Percentiles rank a stretch among this genome's conserved stretches.
Conservation (phyloP, 768 basidiomycete genomes). For the Daedaleopsis sinensis region DNA sequence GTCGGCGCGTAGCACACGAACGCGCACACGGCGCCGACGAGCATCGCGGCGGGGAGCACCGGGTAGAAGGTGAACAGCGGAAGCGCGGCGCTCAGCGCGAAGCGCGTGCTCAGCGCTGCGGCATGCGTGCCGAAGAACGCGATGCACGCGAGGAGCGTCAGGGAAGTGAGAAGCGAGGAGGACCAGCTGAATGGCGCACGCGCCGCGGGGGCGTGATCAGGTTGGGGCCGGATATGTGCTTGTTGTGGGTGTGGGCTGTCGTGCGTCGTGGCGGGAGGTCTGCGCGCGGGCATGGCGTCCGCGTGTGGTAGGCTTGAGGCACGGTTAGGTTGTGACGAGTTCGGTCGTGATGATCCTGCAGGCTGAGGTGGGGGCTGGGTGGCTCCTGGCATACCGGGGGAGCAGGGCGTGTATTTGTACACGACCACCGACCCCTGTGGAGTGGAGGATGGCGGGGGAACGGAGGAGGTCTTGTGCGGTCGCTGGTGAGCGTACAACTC, state of each 20-base stretch:
- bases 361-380: too few species aligned
- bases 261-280: too few species aligned
- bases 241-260: not conserved
- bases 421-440: too few species aligned
- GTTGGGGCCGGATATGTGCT: not conserved
- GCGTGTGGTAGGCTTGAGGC: too few species aligned
- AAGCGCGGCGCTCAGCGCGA: slow-evolving; percentile 13
- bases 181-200: slow-evolving; percentile 9
- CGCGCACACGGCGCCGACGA: slow-evolving; percentile 18
- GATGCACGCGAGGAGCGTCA: slow-evolving; percentile 10
- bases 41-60: slow-evolving; percentile 12
- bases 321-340: too few species aligned
- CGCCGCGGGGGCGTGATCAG: not conserved
- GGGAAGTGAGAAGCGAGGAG: slow-evolving; percentile 10
- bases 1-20: slow-evolving; percentile 19
- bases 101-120: slow-evolving; percentile 9
- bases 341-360: too few species aligned
- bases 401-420: too few species aligned
- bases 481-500: too few species aligned
- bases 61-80: slow-evolving; percentile 16
- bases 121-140: slow-evolving; percentile 1
- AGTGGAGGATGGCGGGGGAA: too few species aligned
- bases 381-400: too few species aligned
- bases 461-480: too few species aligned
- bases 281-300: too few species aligned